phyloP scores from a whole-genome alignment of 192 early-diverging fungal genomes.

The Fimicolochytrium jonesii region DNA sequence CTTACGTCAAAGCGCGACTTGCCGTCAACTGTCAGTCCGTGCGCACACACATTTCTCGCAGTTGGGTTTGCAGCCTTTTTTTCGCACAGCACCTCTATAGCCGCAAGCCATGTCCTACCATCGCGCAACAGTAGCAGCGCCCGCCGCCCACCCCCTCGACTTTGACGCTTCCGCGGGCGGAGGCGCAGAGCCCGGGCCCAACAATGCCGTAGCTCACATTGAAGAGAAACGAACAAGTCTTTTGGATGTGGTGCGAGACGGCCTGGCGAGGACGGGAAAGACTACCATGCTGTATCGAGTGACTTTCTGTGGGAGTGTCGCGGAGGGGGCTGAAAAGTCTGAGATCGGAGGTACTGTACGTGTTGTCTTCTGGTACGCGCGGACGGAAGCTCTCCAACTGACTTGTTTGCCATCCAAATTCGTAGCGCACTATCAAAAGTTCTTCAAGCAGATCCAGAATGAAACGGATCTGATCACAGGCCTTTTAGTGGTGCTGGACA shows the following conservation, averaged over 20 bases:
- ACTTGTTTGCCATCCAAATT: neutral
- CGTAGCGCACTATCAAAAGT: slow-evolving; percentile 43
- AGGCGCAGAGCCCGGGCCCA: no score
- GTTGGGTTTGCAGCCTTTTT: no score
- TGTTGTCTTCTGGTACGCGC: neutral
- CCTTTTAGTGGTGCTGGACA: slow-evolving; percentile 35
- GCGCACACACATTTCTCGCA: no score
- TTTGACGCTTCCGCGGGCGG: no score
- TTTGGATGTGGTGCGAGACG: slow-evolving; percentile 39
- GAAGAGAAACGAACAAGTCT: slow-evolving; percentile 36
- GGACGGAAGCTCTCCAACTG: neutral
- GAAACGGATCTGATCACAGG: slow-evolving; percentile 52
- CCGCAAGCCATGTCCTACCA: no score
- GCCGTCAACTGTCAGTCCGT: no score
- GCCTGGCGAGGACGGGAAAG: slow-evolving; percentile 32
- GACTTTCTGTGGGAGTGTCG: slow-evolving; percentile 27
- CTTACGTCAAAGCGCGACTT: no score
- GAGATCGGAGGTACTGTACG: slow-evolving; percentile 23
- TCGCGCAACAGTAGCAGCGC: no score
- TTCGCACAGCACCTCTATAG: no score
- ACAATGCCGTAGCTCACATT: no score
- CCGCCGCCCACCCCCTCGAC: no score
- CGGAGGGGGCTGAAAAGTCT: neutral
- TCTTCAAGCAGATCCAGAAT: slow-evolving; percentile 48
- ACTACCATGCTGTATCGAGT: slow-evolving; percentile 31